A percentile compares a stretch with the other conserved stretches of the same genome.
Evolutionary conservation across 2,329 filamentous ascomycete species (phyloP).

Genomic region (Lasiodiplodia sp.): DNA sequence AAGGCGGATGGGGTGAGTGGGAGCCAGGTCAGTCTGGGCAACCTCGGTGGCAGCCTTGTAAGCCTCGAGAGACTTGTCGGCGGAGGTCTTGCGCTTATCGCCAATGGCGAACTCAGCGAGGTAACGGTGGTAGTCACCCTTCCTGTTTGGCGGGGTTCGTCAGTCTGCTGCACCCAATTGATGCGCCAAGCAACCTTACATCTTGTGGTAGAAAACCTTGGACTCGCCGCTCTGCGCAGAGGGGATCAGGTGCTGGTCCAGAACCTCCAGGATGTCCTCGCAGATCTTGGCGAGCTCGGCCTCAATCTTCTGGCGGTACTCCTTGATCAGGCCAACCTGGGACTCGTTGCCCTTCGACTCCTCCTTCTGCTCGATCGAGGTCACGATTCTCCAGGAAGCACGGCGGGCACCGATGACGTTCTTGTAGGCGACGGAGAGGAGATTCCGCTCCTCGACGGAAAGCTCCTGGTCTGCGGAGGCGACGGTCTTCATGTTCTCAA

Average conservation of each 20-base stretch:
- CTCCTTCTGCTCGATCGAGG: slow-evolving; percentile 99
- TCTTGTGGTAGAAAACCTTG: slow-evolving; percentile 99
- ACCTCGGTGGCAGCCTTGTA: slow-evolving; percentile 99
- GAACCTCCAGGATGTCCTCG: slow-evolving; percentile 94
- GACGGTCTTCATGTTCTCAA: slow-evolving; percentile 92
- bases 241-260: slow-evolving; percentile 92
- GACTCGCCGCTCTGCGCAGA: slow-evolving; percentile 96
- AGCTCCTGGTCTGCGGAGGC: slow-evolving; percentile 66
- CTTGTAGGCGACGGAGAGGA: slow-evolving; percentile 99
- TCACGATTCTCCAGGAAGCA: slow-evolving; percentile 99
- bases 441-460: slow-evolving; percentile 79
- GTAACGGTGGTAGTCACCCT: slow-evolving; percentile 97
- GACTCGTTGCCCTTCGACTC: slow-evolving; percentile 97
- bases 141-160: slow-evolving; percentile 63
- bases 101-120: slow-evolving; percentile 91
- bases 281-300: slow-evolving; percentile 96
- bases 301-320: slow-evolving; percentile 99
- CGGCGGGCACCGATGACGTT: slow-evolving; percentile 98
- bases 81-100: slow-evolving; percentile 89
- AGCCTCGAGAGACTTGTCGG: slow-evolving; percentile 87
- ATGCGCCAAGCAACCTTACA: slow-evolving; percentile 65
- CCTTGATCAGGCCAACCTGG: slow-evolving; percentile 91
- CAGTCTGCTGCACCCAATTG: background rate
- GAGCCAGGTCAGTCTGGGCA: slow-evolving; percentile 95
- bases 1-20: slow-evolving; percentile 97